phyloP scores from a whole-genome alignment of 1,284 basidiomycete species.

The Melampsora abietis-canadensis region DNA sequence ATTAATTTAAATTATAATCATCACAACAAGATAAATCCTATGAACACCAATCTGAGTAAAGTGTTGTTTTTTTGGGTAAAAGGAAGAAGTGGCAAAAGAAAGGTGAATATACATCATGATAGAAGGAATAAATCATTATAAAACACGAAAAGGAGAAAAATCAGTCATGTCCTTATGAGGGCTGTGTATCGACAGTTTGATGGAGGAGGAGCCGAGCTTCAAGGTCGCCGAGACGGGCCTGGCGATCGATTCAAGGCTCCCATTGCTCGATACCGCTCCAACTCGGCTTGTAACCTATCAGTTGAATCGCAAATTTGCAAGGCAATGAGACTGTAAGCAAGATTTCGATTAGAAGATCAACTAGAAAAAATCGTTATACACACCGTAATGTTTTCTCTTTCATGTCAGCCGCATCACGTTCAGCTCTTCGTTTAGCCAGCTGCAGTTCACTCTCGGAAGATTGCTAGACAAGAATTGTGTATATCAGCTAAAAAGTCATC shows the following conservation, averaged over 20 bases:
- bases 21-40: neutral
- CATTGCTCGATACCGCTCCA: conserved; percentile 42
- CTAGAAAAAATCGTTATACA: conserved; percentile 47
- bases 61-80: neutral
- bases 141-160: neutral
- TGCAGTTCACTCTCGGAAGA: conserved; percentile 66
- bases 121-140: neutral
- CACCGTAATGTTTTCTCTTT: conserved; percentile 69
- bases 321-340: neutral
- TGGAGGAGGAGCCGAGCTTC: too few relatives aligned
- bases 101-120: neutral
- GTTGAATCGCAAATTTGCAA: neutral
- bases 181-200: too few relatives aligned
- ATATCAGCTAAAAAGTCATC: conserved; percentile 58
- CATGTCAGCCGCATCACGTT: conserved; percentile 68
- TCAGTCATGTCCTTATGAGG: neutral
- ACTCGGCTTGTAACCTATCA: conserved; percentile 38
- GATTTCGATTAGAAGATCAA: neutral
- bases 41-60: neutral
- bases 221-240: conserved; percentile 29
- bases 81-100: neutral
- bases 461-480: conserved; percentile 58
- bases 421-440: conserved; percentile 68
- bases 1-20: neutral
- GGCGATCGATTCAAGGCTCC: conserved; percentile 39